A percentile compares a stretch with the other conserved stretches of the same genome.
Evolutionary conservation across 1,284 basidiomycete species (phyloP).

Genomic region (Apiotrichum brassicae): DNA sequence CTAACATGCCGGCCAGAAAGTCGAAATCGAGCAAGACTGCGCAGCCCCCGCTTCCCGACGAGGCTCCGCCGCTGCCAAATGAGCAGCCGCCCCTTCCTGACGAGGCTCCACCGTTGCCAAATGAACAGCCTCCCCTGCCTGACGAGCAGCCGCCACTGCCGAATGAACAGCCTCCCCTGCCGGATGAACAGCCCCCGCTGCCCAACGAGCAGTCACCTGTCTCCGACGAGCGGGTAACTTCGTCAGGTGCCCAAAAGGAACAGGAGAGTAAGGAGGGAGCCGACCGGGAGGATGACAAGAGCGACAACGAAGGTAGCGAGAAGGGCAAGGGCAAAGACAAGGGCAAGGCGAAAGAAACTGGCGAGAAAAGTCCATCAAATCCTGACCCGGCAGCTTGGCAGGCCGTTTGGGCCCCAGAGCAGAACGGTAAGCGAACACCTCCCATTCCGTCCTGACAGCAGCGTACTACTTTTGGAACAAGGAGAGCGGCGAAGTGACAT

Average conservation of each 20-base stretch:
- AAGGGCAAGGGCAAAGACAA: constrained; percentile 4
- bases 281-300: constrained; percentile 16
- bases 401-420: constrained; percentile 72
- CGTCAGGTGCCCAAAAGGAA: too few relatives aligned
- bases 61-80: constrained; percentile 5
- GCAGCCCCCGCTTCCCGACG: constrained; percentile 4
- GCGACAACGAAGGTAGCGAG: constrained; percentile 7
- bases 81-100: constrained; percentile 4
- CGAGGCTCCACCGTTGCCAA: constrained; percentile 1
- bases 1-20: neutral
- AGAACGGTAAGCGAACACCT: constrained; percentile 50
- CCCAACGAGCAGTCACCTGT: neutral
- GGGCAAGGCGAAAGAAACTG: neutral
- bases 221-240: too few relatives aligned
- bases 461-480: constrained; percentile 85
- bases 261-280: too few relatives aligned
- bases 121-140: constrained; percentile 11
- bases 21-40: constrained; percentile 1
- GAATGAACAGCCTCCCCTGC: neutral
- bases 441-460: constrained; percentile 8
- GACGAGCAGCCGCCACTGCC: constrained; percentile 10
- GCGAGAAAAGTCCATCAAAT: neutral
- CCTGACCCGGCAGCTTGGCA: constrained; percentile 56
- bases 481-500: constrained; percentile 73
- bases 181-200: neutral